Evolutionary conservation across 108 stramenopile species (phyloP), one percentile per base, ranked within the genome.

Genomic region (Fistulifera solaris): DNA sequence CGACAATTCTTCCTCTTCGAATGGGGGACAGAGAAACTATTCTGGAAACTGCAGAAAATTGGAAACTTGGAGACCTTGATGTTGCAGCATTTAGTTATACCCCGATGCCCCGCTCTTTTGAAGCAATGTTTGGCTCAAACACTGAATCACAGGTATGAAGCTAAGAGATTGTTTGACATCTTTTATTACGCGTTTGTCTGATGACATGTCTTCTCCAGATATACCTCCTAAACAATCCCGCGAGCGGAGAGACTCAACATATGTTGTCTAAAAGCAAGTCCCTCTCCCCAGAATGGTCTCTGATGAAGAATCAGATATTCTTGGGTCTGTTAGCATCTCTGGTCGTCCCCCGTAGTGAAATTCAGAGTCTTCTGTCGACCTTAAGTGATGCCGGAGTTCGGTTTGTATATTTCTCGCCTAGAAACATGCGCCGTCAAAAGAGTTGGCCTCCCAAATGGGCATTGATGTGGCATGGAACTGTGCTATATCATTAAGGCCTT

Each of bases 391-490:
- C 97, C 12, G 95, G 95, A 10, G 93, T 98, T 14, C 82, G 97
- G 27, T 98, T 95, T 71, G 93, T 98, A 11, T 98, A 96, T 53
- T 96, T 98, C 61, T 88, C 87, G 14, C 94, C 97, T 6, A 70
- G 95, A 47, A 98, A 98, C 65, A 98, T 98, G 97, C 74, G 95
- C 13, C 70, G 96, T n/a, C 92, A 92, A 41, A 98, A 70, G 87
- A 91, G 40, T 53, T 95, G n/a, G 91, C 91, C 0, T 68, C 69
- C 15, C 56, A 96, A 59, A 94, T 96, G 87, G 94, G 95, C 47
- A 94, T 98, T 16, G 93, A 94, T 52, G 86, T 93, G 1, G 89
- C 89, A 22, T 96, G 93, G 94, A 98, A 98, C 55, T 94, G 92
- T 54, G 94, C 95, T 6, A 96, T 98, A 31, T 90, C 88, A 0